These are phyloP conservation scores for Aspergillus diversus DNA, from an alignment of 495 filamentous ascomycete genomes.

Conservation along the genomic window DNA sequence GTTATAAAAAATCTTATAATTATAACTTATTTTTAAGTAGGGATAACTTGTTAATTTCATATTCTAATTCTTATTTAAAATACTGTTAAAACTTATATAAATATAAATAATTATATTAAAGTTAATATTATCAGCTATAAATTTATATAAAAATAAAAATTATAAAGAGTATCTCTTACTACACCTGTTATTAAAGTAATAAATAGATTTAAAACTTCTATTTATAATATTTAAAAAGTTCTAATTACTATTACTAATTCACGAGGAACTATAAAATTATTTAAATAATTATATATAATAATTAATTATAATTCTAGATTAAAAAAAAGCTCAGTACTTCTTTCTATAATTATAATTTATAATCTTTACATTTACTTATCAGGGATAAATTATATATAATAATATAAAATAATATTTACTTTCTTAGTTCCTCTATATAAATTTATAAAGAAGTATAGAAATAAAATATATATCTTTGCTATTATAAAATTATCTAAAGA, in stretches of 20 bases:
- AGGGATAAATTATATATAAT: neutral
- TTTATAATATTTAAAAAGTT: too few species aligned
- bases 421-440: neutral
- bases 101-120: too few species aligned
- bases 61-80: constrained; percentile 13
- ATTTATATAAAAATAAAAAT: constrained; percentile 15
- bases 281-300: too few species aligned
- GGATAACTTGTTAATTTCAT: constrained; percentile 20
- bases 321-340: neutral
- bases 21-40: constrained; percentile 8
- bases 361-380: constrained; percentile 2
- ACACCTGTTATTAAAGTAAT: neutral
- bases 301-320: neutral
- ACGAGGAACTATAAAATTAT: too few species aligned
- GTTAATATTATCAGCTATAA: too few species aligned
- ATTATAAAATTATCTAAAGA: neutral
- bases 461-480: constrained; percentile 1
- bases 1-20: constrained; percentile 1
- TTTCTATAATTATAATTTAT: neutral
- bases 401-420: neutral
- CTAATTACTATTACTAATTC: too few species aligned
- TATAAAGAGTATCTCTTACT: constrained; percentile 6
- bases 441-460: neutral
- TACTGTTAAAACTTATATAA: too few species aligned
- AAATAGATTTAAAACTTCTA: too few species aligned